phyloP scores from a whole-genome alignment of 805 yeast genomes.

The Kuraishia capsulata region DNA sequence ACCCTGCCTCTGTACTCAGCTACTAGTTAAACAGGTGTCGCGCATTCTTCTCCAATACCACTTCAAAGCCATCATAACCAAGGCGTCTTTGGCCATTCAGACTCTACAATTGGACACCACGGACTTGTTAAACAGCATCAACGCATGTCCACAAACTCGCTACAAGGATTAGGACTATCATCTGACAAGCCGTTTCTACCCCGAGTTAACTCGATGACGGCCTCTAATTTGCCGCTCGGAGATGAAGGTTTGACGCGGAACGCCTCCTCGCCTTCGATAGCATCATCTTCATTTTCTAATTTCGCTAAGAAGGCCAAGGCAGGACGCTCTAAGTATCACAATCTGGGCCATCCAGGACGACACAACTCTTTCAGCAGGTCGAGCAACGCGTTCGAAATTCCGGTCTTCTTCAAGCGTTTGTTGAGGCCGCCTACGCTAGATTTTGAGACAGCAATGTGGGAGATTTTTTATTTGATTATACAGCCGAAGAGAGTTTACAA shows the following conservation, averaged over 20 bases:
- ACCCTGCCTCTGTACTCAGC: too few relatives aligned
- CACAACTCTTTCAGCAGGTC: neutral
- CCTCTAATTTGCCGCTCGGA: too few relatives aligned
- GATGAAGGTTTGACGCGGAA: neutral
- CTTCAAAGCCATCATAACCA: too few relatives aligned
- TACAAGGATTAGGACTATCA: neutral
- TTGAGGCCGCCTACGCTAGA: conserved; percentile 76
- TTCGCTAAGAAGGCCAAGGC: conserved; percentile 2
- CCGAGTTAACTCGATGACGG: too few relatives aligned
- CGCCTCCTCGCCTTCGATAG: conserved; percentile 1
- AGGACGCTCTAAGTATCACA: neutral
- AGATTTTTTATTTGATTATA: conserved; percentile 61
- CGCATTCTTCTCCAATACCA: too few relatives aligned
- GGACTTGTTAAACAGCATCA: too few relatives aligned
- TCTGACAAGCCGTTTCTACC: too few relatives aligned
- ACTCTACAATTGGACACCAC: too few relatives aligned
- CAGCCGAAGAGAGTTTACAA: conserved; percentile 79
- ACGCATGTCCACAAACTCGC: conserved; percentile 1
- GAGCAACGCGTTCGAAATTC: conserved; percentile 11
- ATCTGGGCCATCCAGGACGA: neutral
- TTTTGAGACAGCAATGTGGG: conserved; percentile 92
- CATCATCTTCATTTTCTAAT: conserved; percentile 2
- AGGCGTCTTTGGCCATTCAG: too few relatives aligned
- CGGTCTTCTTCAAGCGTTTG: conserved; percentile 30
- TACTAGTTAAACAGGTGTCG: too few relatives aligned